phyloP scores from a whole-genome alignment of 371 early-diverging fungal genomes.

The Apophysomyces sp. region DNA sequence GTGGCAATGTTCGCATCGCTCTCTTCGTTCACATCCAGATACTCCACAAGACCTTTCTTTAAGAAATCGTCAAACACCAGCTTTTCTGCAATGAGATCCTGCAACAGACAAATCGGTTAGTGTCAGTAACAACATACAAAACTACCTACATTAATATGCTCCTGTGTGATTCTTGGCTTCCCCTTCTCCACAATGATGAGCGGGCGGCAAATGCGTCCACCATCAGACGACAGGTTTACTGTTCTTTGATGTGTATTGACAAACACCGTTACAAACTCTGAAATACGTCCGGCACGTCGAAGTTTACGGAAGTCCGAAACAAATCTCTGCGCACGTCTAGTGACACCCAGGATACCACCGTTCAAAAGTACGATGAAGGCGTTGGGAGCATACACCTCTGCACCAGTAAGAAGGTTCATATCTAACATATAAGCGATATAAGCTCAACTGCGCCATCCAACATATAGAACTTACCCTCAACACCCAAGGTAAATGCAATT shows the following conservation, averaged over 20 bases:
- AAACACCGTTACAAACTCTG: constrained; percentile 94
- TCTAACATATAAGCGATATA: constrained; percentile 42
- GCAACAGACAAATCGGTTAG: constrained; percentile 3
- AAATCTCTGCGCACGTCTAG: constrained; percentile 77
- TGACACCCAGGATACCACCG: constrained; percentile 89
- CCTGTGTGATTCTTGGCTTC: constrained; percentile 65
- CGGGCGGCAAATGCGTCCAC: constrained; percentile 98
- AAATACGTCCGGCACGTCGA: constrained; percentile 86
- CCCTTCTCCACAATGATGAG: constrained; percentile 95
- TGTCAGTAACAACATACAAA: neutral
- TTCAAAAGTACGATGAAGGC: constrained; percentile 90
- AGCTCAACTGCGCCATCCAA: neutral
- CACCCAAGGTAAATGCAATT: constrained; percentile 81
- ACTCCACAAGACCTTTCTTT: constrained; percentile 95
- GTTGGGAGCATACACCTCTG: constrained; percentile 74
- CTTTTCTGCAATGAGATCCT: constrained; percentile 61
- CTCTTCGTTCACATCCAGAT: constrained; percentile 99
- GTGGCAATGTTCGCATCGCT: constrained; percentile 96
- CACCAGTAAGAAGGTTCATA: constrained; percentile 79
- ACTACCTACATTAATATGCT: constrained; percentile 63
- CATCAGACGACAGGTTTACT: constrained; percentile 96
- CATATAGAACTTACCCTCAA: constrained; percentile 53
- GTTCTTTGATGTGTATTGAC: constrained; percentile 82
- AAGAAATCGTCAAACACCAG: constrained; percentile 91
- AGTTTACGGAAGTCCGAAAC: constrained; percentile 81